phyloP scores from a whole-genome alignment of 306 rosid species.

The Prunus salicina region DNA sequence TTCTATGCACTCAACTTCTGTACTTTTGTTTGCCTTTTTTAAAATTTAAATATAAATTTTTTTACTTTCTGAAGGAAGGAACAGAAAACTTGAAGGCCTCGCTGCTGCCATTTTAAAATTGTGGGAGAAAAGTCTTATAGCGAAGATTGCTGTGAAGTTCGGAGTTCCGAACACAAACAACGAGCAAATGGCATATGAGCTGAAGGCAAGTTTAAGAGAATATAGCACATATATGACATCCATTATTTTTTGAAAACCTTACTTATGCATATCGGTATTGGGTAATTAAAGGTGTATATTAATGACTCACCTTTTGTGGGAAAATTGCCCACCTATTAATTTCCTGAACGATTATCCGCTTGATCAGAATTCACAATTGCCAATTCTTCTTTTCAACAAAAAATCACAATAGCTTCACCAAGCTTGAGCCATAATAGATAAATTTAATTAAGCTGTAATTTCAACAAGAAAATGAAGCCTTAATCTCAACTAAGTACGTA shows the following conservation, averaged over 20 bases:
- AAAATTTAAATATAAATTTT: neutral
- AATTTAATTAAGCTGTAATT: neutral
- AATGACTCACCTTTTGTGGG: neutral
- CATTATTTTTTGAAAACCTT: neutral
- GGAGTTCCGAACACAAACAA: slow-evolving; percentile 72
- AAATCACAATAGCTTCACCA: neutral
- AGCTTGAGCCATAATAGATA: neutral
- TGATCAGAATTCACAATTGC: neutral
- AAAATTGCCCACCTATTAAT: neutral
- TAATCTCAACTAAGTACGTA: neutral
- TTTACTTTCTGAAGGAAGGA: slow-evolving; percentile 60
- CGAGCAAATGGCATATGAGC: slow-evolving; percentile 69
- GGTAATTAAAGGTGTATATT: neutral
- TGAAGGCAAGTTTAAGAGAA: slow-evolving; percentile 62
- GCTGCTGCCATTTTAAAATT: slow-evolving; percentile 73
- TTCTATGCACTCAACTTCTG: slow-evolving; percentile 15
- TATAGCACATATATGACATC: slow-evolving; percentile 15
- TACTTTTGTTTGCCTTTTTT: slow-evolving; percentile 12
- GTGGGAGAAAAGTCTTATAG: slow-evolving; percentile 83
- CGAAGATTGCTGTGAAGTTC: slow-evolving; percentile 73
- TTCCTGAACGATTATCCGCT: neutral
- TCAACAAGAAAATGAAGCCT: neutral
- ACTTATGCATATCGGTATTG: neutral
- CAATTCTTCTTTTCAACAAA: neutral
- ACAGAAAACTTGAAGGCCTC: slow-evolving; percentile 79